phyloP scores from a whole-genome alignment of 2,329 filamentous ascomycete genomes.

The Anthostomella pinea region DNA sequence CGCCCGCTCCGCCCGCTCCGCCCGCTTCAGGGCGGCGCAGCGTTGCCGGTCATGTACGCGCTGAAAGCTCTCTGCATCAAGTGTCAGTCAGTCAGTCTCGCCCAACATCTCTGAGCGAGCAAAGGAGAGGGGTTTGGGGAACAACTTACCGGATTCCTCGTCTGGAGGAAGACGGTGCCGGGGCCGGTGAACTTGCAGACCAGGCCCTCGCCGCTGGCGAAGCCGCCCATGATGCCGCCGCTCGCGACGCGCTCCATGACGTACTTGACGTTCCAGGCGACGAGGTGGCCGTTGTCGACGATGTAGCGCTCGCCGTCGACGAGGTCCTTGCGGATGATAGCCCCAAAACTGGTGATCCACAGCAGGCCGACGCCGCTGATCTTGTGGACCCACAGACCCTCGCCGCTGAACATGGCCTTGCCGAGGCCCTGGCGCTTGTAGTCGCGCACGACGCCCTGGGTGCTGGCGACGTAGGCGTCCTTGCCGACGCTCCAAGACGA shows the following conservation, averaged over 20 bases:
- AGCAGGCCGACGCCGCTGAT: constrained; percentile 76
- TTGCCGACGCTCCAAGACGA: constrained; percentile 81
- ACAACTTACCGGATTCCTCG: constrained; percentile 69
- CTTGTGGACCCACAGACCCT: constrained; percentile 88
- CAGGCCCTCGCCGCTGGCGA: constrained; percentile 79
- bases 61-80: constrained; percentile 46
- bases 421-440: constrained; percentile 81
- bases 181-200: constrained; percentile 94
- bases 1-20: not conserved
- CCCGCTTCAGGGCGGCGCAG: constrained; percentile 29
- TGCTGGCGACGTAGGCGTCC: constrained; percentile 82
- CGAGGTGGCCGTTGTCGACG: constrained; percentile 87
- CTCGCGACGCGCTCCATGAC: constrained; percentile 84
- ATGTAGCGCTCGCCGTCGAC: constrained; percentile 79
- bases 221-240: constrained; percentile 86
- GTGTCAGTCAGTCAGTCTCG: constrained; percentile 8
- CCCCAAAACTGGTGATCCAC: constrained; percentile 91
- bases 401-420: constrained; percentile 92
- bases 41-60: constrained; percentile 50
- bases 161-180: constrained; percentile 89
- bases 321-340: constrained; percentile 88
- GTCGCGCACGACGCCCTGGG: constrained; percentile 83
- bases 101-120: constrained; percentile 2
- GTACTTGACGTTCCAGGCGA: constrained; percentile 97
- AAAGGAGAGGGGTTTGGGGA: constrained; percentile 1